phyloP scores from a whole-genome alignment of 306 rosid genomes.

The Lagenaria siceraria region DNA sequence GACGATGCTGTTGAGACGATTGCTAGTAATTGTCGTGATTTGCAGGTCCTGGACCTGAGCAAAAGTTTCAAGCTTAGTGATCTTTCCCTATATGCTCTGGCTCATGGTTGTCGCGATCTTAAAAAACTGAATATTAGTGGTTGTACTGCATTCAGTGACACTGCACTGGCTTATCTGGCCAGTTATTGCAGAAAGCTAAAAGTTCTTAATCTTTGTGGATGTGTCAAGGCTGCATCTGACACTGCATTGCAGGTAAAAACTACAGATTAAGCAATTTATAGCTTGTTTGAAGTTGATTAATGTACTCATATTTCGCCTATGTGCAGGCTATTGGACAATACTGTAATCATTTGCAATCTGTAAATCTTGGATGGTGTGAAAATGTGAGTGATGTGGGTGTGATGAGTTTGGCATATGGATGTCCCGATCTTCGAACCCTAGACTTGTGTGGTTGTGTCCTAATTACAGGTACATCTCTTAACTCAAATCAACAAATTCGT shows the following conservation, averaged over 20 bases:
- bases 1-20: constrained; percentile 65
- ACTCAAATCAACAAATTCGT: not conserved
- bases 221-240: constrained; percentile 65
- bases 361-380: constrained; percentile 96
- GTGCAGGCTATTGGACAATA: constrained; percentile 70
- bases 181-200: constrained; percentile 56
- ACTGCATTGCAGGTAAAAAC: constrained; percentile 63
- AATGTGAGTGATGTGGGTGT: constrained; percentile 76
- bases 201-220: constrained; percentile 81
- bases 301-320: not conserved
- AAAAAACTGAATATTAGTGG: constrained; percentile 72
- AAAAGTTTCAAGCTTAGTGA: constrained; percentile 88
- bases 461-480: constrained; percentile 59
- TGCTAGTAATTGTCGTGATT: constrained; percentile 55
- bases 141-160: constrained; percentile 65
- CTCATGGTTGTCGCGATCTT: constrained; percentile 65
- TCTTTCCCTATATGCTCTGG: constrained; percentile 50
- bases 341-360: constrained; percentile 62
- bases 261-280: not conserved
- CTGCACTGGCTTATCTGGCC: constrained; percentile 63
- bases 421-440: constrained; percentile 73
- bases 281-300: not conserved
- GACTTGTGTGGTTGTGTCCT: constrained; percentile 80
- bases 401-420: constrained; percentile 66
- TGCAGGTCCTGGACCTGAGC: constrained; percentile 91